Conservation (phyloP, 805 yeast genomes). For the Candida germanica region DNA sequence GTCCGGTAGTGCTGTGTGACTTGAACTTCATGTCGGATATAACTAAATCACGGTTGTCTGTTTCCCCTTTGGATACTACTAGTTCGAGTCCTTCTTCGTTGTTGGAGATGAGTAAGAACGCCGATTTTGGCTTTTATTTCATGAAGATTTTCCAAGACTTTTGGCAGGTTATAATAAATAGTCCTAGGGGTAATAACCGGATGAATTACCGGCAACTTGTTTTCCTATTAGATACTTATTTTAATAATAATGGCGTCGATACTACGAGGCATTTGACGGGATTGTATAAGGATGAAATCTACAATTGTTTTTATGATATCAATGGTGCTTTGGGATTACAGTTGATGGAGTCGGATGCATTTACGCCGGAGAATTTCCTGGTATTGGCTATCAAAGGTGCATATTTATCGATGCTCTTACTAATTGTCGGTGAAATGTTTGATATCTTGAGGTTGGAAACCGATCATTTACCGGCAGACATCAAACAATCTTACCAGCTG, state of each 20-base stretch:
- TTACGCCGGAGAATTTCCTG: background rate
- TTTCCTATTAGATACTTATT: constrained; percentile 31
- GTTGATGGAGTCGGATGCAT: background rate
- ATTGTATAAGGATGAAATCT: constrained; percentile 25
- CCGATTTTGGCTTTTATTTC: background rate
- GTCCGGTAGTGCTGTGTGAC: constrained; percentile 43
- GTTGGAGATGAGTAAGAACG: background rate
- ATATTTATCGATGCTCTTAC: constrained; percentile 26
- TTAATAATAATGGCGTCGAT: constrained; percentile 15
- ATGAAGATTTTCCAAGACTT: constrained; percentile 17
- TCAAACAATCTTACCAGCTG: constrained; percentile 13
- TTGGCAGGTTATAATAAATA: constrained; percentile 24
- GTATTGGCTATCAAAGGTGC: constrained; percentile 19
- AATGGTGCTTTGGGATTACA: constrained; percentile 16
- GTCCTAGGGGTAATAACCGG: constrained; percentile 17
- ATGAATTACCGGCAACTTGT: constrained; percentile 20
- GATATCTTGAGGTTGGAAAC: constrained; percentile 16
- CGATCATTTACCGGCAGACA: constrained; percentile 9
- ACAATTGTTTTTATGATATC: constrained; percentile 6
- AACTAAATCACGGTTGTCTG: background rate
- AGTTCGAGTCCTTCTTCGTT: background rate
- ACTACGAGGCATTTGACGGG: constrained; percentile 21
- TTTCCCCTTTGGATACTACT: background rate
- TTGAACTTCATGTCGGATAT: constrained; percentile 32
- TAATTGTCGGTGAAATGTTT: constrained; percentile 32